Evolutionary conservation across 306 rosid species (phyloP).

Genomic region (Trifolium pratense): DNA sequence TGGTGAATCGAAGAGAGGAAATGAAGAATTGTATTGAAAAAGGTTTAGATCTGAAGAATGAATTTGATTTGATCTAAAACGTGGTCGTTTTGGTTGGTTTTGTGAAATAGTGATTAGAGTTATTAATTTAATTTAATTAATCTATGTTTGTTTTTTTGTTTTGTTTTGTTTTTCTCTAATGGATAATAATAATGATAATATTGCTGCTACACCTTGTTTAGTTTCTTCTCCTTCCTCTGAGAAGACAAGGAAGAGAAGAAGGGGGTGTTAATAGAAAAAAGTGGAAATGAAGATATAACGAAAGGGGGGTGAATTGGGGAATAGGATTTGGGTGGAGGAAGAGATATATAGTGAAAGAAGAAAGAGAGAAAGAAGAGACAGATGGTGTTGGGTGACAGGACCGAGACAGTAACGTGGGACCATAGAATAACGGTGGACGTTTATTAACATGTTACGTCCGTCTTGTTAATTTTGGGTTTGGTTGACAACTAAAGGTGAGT

Average conservation of each 20-base stretch:
- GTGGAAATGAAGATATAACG: background rate
- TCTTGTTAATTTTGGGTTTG: too few relatives aligned
- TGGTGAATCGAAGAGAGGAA: conserved; percentile 18
- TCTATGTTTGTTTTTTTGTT: too few relatives aligned
- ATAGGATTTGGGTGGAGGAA: background rate
- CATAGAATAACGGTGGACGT: too few relatives aligned
- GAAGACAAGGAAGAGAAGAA: conserved; percentile 34
- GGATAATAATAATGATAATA: background rate
- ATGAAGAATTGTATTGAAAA: background rate
- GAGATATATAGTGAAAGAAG: conserved; percentile 41
- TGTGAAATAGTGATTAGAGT: background rate
- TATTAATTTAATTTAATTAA: background rate
- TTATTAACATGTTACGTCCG: too few relatives aligned
- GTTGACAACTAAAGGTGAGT: too few relatives aligned
- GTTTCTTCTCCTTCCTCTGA: conserved; percentile 37
- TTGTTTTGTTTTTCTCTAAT: background rate
- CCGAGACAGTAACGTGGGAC: too few relatives aligned
- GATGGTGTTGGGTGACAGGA: too few relatives aligned
- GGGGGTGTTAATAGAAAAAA: background rate
- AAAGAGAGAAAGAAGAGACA: too few relatives aligned
- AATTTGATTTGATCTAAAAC: background rate
- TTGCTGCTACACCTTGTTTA: conserved; percentile 29
- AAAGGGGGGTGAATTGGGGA: background rate
- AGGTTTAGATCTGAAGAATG: conserved; percentile 28
- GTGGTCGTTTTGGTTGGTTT: background rate